Conservation (phyloP, 2,329 filamentous ascomycete species). For the Pestalotiopsis sp. region DNA sequence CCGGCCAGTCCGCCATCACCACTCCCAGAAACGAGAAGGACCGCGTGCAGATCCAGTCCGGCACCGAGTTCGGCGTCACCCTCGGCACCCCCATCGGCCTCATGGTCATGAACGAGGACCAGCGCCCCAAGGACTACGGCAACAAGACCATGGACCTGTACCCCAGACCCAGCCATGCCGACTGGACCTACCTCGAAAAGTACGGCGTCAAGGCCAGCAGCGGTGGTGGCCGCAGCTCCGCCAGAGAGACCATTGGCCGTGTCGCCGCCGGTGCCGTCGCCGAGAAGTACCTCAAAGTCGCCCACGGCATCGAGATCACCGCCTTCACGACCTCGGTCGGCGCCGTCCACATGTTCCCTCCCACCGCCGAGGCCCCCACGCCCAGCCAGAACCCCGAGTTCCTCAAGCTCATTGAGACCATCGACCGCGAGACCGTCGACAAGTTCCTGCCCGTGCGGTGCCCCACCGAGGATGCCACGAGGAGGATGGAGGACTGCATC, state of each 20-base stretch:
- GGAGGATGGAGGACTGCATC: constrained; percentile 77
- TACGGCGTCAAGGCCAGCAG: constrained; percentile 92
- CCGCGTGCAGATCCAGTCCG: constrained; percentile 86
- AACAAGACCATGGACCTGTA: constrained; percentile 86
- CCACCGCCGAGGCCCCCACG: constrained; percentile 66
- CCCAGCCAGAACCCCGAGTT: constrained; percentile 77
- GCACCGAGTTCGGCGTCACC: constrained; percentile 86
- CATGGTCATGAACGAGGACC: constrained; percentile 87
- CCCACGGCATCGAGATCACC: constrained; percentile 86
- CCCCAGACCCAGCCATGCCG: constrained; percentile 89
- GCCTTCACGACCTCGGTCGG: constrained; percentile 89
- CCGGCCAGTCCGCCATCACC: constrained; percentile 85
- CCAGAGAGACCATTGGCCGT: constrained; percentile 91
- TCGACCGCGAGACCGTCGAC: constrained; percentile 79
- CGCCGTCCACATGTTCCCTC: constrained; percentile 72
- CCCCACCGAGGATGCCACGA: constrained; percentile 65
- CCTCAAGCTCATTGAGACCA: constrained; percentile 68
- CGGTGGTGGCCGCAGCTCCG: constrained; percentile 86
- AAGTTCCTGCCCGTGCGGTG: constrained; percentile 83
- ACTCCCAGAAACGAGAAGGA: constrained; percentile 95
- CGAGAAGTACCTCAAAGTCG: constrained; percentile 83
- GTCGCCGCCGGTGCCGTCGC: constrained; percentile 91
- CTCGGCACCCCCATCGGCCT: constrained; percentile 89
- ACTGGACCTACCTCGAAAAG: constrained; percentile 97
- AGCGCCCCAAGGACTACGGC: constrained; percentile 89